Base-by-base conservation (phyloP, 1,284 basidiomycete species). In the Heliocybe sulcata region DNA sequence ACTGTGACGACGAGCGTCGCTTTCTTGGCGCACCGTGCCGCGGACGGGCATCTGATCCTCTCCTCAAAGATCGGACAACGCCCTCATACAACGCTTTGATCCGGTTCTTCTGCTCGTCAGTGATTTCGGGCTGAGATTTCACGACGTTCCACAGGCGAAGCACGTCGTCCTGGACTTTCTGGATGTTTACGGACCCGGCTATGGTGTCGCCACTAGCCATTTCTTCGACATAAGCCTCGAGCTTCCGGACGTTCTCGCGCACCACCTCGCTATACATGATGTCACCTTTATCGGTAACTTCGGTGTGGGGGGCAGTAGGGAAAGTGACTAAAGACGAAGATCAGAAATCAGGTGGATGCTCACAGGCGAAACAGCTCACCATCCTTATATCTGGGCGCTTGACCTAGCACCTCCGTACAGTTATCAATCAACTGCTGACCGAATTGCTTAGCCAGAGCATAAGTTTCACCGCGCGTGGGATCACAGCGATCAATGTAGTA, bases 61-160 rank as follows among this genome's bases (percentile, higher is more conserved):
- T 85, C 63, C 83, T 78, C 31, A 91, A 74, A 51, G 91, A 84
- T 64, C 92, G 79, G 67, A 97, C 92, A 55, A 98, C 96, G 59
- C 96, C 95, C 62, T 94, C 92, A 70, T 99, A 99, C 55, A 99
- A 77, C 9, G 90, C 91, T 70, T 96, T 97, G 81, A 99, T 98
- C 56, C 94, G 92, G 58, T 92, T 90, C 81, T 98, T 98, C 77
- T 98, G 94, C 63, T 94, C 92, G 64, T 94, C 88, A 65, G 90
- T 96, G 69, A 99, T 98, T 60, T 94, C 91, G 1, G 96, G 94
- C 70, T 98, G 94, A 1, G 92, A 89, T 72, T 96, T 97, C 66
- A 99, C 94, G 54, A 98, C 88, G 57, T 90, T 94, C 94, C 95
- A 99, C 20, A 99, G 83, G 69, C 96, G 98, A 59, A 94, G 78